A percentile compares a stretch with the other conserved stretches of the same genome.
Evolutionary conservation across 352 stramenopile genomes (phyloP).

Genomic region (Globisporangium irregulare): DNA sequence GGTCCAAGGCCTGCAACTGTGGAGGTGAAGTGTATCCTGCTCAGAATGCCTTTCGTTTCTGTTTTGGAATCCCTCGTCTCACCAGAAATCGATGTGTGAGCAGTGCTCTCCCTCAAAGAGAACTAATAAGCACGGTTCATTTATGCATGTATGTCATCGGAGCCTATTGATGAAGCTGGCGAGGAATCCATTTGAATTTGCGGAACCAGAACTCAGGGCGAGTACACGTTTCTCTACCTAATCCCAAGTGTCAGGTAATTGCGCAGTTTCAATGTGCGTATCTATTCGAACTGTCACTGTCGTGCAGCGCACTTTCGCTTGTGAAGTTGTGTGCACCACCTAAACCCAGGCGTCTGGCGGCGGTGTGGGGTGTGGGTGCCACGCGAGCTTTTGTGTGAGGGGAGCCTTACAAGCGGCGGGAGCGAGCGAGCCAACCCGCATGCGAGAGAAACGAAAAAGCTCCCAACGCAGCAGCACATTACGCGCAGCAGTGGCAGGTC

Average conservation of each 20-base stretch:
- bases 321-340: not conserved
- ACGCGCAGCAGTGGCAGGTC: slow-evolving; percentile 9
- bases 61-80: too few species aligned
- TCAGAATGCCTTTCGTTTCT: not conserved
- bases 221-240: too few species aligned
- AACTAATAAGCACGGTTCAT: too few species aligned
- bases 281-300: not conserved
- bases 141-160: too few species aligned
- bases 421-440: slow-evolving; percentile 2
- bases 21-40: not conserved
- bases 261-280: not conserved
- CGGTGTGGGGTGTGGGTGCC: not conserved
- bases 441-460: slow-evolving; percentile 14
- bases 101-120: too few species aligned
- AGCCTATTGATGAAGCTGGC: too few species aligned
- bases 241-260: not conserved
- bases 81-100: too few species aligned
- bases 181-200: too few species aligned
- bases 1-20: not conserved
- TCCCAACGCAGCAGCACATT: slow-evolving; percentile 7
- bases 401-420: not conserved
- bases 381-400: not conserved
- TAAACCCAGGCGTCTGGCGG: not conserved
- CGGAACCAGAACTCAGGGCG: too few species aligned
- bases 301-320: not conserved